Conservation (phyloP, 306 rosid genomes). For the Fagus sylvatica region DNA sequence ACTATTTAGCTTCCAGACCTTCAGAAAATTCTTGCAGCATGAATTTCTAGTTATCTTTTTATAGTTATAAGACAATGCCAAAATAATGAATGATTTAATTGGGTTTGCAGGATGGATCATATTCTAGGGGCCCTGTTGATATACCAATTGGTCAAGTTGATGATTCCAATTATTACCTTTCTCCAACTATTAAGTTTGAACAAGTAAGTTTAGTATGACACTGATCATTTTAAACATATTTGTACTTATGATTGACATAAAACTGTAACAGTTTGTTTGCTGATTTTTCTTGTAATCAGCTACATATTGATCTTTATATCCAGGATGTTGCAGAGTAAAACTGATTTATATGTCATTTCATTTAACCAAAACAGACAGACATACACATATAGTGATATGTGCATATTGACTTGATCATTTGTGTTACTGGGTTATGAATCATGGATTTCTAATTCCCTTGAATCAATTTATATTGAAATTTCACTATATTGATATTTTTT, state of each 20-base stretch:
- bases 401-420: too few relatives aligned
- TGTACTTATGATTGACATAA: not conserved
- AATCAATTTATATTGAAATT: too few relatives aligned
- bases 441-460: slow-evolving; percentile 4
- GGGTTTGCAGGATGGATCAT: slow-evolving; percentile 85
- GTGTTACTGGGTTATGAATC: not conserved
- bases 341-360: not conserved
- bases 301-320: not conserved
- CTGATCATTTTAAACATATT: not conserved
- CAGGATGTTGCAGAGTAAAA: not conserved
- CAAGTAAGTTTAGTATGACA: slow-evolving; percentile 59
- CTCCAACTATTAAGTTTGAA: slow-evolving; percentile 90
- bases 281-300: not conserved
- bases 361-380: not conserved
- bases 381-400: not conserved
- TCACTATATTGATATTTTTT: too few relatives aligned
- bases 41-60: slow-evolving; percentile 1
- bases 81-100: not conserved
- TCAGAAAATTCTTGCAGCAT: slow-evolving; percentile 5
- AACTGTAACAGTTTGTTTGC: not conserved
- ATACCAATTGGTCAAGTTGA: slow-evolving; percentile 62
- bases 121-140: slow-evolving; percentile 84
- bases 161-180: slow-evolving; percentile 59
- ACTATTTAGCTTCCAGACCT: slow-evolving; percentile 10
- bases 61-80: not conserved